A percentile compares a stretch with the other conserved stretches of the same genome.
Evolutionary conservation across 306 rosid species (phyloP).

Genomic region (Trifolium fragiferum): DNA sequence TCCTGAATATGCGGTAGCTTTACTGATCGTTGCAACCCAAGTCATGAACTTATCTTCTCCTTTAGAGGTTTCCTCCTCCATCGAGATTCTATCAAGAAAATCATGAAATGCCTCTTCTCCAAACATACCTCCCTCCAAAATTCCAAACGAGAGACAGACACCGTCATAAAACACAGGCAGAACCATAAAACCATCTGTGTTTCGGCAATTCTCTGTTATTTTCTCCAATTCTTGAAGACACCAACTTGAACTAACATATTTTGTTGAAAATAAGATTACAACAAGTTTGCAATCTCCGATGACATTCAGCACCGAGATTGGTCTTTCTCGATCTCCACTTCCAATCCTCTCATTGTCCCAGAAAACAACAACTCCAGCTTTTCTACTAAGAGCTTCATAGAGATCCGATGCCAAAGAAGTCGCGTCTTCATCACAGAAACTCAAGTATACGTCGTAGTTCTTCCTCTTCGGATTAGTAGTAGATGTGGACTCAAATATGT

Average conservation of each 20-base stretch:
- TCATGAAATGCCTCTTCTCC: conserved; percentile 15
- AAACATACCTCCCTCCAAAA: background rate
- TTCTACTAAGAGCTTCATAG: background rate
- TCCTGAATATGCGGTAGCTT: background rate
- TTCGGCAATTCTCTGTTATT: background rate
- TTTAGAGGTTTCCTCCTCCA: too few relatives aligned
- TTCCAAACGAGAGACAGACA: background rate
- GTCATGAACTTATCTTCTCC: background rate
- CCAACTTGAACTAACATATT: conserved; percentile 6
- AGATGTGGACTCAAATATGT: too few relatives aligned
- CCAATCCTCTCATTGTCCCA: background rate
- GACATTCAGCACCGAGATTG: background rate
- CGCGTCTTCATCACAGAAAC: background rate
- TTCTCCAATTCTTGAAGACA: conserved; percentile 14
- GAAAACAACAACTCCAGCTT: background rate
- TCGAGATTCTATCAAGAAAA: background rate
- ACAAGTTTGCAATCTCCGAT: background rate
- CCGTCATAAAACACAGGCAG: conserved; percentile 2
- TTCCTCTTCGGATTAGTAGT: background rate
- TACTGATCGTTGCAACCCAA: conserved; percentile 1
- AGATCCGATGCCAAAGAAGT: background rate
- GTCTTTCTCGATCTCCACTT: background rate
- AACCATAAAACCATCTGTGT: background rate
- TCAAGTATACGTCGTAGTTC: background rate
- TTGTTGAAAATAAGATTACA: background rate